Percentiles rank a stretch among this genome's conserved stretches.
Conservation (phyloP, 306 rosid genomes). For the Vigna hirtella region DNA sequence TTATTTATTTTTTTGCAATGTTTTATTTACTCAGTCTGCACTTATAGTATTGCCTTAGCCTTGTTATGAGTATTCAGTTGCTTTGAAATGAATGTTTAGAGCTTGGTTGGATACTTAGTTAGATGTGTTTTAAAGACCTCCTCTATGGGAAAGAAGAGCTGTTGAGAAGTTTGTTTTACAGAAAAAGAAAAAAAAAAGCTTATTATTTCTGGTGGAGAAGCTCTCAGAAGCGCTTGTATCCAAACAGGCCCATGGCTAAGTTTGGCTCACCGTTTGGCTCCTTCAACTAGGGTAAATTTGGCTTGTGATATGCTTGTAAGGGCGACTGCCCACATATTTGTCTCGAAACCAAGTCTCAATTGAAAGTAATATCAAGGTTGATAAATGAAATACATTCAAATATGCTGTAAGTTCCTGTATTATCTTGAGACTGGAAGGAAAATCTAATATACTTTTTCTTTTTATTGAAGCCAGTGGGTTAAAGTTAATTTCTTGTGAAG, state of each 20-base stretch:
- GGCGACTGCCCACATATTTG: not conserved
- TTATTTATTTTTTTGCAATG: not conserved
- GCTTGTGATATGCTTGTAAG: not conserved
- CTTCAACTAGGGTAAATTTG: not conserved
- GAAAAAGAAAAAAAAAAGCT: no score
- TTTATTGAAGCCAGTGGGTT: not conserved
- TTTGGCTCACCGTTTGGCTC: not conserved
- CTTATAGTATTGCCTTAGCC: not conserved
- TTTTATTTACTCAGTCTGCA: not conserved
- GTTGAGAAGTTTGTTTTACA: no score
- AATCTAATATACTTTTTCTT: not conserved
- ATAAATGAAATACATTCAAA: not conserved
- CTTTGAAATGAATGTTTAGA: slow-evolving; percentile 13
- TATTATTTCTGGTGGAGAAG: no score
- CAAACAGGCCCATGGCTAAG: not conserved
- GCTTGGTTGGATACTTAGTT: no score
- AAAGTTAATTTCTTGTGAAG: slow-evolving; percentile 19
- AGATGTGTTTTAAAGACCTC: no score
- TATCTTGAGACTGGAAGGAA: not conserved
- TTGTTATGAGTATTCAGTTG: not conserved
- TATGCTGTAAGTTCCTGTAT: not conserved
- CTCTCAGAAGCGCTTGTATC: no score
- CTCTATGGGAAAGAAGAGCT: no score
- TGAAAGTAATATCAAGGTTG: not conserved
- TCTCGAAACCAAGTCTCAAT: not conserved